These are phyloP conservation scores for Calonectria montana DNA, from an alignment of 2,329 filamentous ascomycete genomes.

Conservation along the genomic window DNA sequence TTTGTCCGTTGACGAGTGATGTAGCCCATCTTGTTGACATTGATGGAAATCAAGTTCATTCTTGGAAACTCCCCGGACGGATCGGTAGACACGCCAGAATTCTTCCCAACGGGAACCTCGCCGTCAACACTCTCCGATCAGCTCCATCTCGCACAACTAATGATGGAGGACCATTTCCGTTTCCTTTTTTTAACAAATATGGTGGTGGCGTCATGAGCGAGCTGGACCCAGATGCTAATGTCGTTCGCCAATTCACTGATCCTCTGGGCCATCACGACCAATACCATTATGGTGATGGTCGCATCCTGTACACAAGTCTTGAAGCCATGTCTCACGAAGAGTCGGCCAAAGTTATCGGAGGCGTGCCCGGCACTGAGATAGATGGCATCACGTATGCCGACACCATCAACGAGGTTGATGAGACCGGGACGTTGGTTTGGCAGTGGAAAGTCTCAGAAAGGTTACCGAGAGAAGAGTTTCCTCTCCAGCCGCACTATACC, in stretches of 20 bases:
- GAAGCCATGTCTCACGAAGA: constrained; percentile 41
- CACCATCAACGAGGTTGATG: constrained; percentile 45
- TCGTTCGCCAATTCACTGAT: constrained; percentile 43
- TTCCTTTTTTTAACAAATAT: constrained; percentile 47
- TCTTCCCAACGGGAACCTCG: constrained; percentile 44
- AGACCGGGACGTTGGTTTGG: constrained; percentile 38
- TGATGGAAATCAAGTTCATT: constrained; percentile 43
- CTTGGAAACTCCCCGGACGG: constrained; percentile 44
- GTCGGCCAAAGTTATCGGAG: constrained; percentile 42
- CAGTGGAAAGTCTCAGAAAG: constrained; percentile 45
- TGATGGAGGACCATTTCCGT: constrained; percentile 38
- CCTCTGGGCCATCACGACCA: constrained; percentile 45
- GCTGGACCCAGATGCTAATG: constrained; percentile 37
- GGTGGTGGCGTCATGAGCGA: constrained; percentile 46
- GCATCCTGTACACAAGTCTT: constrained; percentile 42
- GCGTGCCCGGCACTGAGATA: constrained; percentile 39
- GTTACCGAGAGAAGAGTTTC: constrained; percentile 40
- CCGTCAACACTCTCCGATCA: constrained; percentile 43
- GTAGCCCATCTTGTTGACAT: constrained; percentile 43
- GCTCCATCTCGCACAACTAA: constrained; percentile 25
- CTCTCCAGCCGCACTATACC: constrained; percentile 45
- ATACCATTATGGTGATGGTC: constrained; percentile 42
- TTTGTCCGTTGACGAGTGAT: constrained; percentile 44
- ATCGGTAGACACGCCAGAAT: constrained; percentile 43
- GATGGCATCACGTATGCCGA: constrained; percentile 45